Base-by-base conservation (phyloP, 2,329 filamentous ascomycete species). In the Venturia oleaginea region DNA sequence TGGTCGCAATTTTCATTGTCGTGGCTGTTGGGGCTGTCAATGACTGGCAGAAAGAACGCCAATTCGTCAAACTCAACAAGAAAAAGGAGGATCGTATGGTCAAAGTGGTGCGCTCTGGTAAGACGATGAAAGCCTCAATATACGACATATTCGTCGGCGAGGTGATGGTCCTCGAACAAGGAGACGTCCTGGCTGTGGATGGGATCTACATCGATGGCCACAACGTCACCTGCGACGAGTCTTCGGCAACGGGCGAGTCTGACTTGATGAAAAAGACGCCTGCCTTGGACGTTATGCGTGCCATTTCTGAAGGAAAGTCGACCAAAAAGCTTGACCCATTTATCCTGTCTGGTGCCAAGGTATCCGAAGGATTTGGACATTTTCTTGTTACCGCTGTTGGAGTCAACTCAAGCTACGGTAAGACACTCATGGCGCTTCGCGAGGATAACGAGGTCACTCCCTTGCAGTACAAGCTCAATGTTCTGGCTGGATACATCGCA, bases 311-410 rank as follows among this genome's bases (percentile, higher is more conserved):
- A 59, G 79, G 84, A 65, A 80, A 86, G 62, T 79, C 79, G 19
- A 76, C 87, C 40, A 81, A 81, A 77, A 91, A 91, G 70, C 77
- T 88, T 67, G 90, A 92, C 69, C 90, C 90, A 0, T 93, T 93
- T 74, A 91, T 97, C 70, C 90, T 96, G 69, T 96, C 92, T 37
- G 92, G 90, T 57, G 87, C 87, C 2, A 91, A 91, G 68, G 86
- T 93, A 13, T 85, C 86, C 0, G 88, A 91, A 70, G 90, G 90
- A 64, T 81, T 91, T 8, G 90, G 90, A 11, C 86, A 84, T 4
- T 92, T 91, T 74, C 73, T 93, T 64, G 89, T 92, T 64, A 91
- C 88, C 1, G 84, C 89, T 4, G 86, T 87, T 22, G 90, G 90
- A 67, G 81, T 88, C 42, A 83, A 92, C 73, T 90, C 89, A 0